phyloP scores from a whole-genome alignment of 192 early-diverging fungal species.

The Backusella westeae region DNA sequence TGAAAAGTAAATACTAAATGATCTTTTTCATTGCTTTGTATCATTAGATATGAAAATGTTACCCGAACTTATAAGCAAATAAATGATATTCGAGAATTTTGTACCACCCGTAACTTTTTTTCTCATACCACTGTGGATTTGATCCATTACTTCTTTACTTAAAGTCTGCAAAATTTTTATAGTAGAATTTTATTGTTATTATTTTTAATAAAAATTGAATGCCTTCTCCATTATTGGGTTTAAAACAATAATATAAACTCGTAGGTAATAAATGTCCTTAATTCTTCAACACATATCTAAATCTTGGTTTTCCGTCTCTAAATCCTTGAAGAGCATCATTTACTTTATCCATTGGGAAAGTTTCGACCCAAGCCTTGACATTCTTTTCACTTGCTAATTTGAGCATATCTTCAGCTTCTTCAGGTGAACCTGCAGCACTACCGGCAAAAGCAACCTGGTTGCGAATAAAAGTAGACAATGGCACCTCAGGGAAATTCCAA shows the following conservation, averaged over 20 bases:
- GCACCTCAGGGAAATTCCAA: neutral
- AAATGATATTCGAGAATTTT: neutral
- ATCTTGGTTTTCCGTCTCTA: constrained; percentile 61
- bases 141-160: neutral
- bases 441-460: neutral
- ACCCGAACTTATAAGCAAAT: neutral
- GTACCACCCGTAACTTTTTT: neutral
- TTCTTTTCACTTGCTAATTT: constrained; percentile 56
- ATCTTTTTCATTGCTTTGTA: neutral
- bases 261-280: constrained; percentile 16
- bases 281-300: constrained; percentile 70
- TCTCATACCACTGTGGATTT: neutral
- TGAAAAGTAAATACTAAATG: neutral
- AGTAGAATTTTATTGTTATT: no score
- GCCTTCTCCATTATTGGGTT: neutral
- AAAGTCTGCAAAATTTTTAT: no score
- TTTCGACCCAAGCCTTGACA: constrained; percentile 54
- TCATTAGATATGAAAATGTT: neutral
- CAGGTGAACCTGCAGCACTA: constrained; percentile 20
- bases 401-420: constrained; percentile 58
- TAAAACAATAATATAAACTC: constrained; percentile 12
- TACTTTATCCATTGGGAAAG: constrained; percentile 54
- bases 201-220: neutral
- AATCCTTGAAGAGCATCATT: constrained; percentile 63
- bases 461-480: neutral